phyloP scores from a whole-genome alignment of 495 filamentous ascomycete species.

The Aspergillus mulundensis region DNA sequence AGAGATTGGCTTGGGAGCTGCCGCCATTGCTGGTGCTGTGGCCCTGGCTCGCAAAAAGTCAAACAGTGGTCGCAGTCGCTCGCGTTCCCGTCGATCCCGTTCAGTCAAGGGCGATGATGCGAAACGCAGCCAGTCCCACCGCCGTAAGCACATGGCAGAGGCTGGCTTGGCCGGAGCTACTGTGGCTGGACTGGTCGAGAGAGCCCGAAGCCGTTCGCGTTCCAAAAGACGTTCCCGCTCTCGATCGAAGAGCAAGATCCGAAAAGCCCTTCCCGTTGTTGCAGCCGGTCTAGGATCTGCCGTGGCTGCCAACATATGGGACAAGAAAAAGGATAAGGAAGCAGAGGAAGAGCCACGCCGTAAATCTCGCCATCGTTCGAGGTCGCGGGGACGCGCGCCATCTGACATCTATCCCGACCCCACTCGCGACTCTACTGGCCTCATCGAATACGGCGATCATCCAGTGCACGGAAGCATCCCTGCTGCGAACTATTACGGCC shows the following conservation, averaged over 20 bases:
- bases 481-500: conserved; percentile 48
- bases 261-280: conserved; percentile 60
- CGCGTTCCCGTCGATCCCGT: conserved; percentile 51
- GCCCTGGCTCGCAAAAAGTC: conserved; percentile 68
- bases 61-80: conserved; percentile 68
- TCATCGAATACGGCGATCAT: conserved; percentile 78
- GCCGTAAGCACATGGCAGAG: conserved; percentile 67
- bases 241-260: conserved; percentile 57
- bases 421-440: conserved; percentile 54
- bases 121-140: conserved; percentile 54
- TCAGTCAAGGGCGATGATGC: conserved; percentile 35
- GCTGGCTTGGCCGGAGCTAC: conserved; percentile 77
- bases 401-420: conserved; percentile 54
- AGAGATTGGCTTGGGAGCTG: conserved; percentile 73
- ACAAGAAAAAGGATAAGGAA: conserved; percentile 66
- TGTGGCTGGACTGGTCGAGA: conserved; percentile 69
- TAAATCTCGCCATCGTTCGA: conserved; percentile 48
- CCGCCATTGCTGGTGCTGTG: conserved; percentile 74
- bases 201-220: conserved; percentile 61
- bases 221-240: conserved; percentile 45
- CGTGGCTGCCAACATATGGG: conserved; percentile 75
- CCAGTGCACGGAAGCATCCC: conserved; percentile 54
- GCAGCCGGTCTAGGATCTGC: conserved; percentile 76
- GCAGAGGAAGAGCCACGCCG: conserved; percentile 42
- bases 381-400: conserved; percentile 52